Conservation (phyloP, 345 rosid genomes). For the Populus pruinosa region DNA sequence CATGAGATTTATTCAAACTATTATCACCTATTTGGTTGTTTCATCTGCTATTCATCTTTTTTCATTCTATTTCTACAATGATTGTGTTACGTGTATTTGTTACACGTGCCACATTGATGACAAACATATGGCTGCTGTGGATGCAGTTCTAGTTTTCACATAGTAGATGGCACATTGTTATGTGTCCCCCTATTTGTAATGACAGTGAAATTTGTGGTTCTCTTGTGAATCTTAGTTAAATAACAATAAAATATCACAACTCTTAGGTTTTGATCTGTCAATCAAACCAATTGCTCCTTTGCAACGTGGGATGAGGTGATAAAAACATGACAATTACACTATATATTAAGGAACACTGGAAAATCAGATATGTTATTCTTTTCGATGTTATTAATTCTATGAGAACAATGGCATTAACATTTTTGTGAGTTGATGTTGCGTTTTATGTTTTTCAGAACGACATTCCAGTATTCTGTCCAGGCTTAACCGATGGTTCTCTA, state of each 20-base stretch:
- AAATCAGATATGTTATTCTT: background rate
- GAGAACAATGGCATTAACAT: background rate
- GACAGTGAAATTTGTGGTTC: background rate
- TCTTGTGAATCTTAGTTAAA: background rate
- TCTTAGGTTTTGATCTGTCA: background rate
- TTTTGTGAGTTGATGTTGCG: background rate
- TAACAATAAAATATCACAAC: background rate
- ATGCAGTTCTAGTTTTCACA: background rate
- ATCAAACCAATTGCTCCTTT: background rate
- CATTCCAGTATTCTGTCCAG: conserved; percentile 91
- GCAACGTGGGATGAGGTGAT: background rate
- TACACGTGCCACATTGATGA: background rate
- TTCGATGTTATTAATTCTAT: background rate
- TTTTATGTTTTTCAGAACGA: conserved; percentile 55
- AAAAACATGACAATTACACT: background rate
- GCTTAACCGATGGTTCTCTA: conserved; percentile 89
- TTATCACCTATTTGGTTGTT: background rate
- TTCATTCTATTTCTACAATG: background rate
- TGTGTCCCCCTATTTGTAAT: no score
- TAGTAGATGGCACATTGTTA: background rate
- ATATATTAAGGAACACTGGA: background rate
- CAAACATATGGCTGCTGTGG: background rate
- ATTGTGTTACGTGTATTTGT: background rate
- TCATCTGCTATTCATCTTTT: background rate
- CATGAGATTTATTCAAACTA: no score